Conservation (phyloP, 768 basidiomycete genomes). For the Mycena vulgaris region DNA sequence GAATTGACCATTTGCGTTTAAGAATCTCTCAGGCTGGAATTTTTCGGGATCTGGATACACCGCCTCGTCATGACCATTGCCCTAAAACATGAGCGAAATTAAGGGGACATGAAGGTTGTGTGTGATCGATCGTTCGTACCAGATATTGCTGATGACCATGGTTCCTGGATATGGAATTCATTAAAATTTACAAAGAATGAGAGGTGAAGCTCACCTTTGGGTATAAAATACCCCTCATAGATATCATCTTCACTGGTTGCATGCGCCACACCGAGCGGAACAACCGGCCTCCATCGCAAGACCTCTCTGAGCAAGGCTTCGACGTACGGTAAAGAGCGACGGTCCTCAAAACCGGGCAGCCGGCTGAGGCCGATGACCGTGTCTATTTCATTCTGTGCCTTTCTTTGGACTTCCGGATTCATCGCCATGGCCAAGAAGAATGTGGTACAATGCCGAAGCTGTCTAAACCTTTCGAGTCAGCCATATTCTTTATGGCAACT, state of each 20-base stretch:
- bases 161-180: background rate
- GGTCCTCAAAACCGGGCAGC: slow-evolving; percentile 47
- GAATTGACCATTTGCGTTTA: slow-evolving; percentile 33
- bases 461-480: slow-evolving; percentile 35
- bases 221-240: slow-evolving; percentile 51
- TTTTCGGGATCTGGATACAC: slow-evolving; percentile 45
- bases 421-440: slow-evolving; percentile 46
- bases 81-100: background rate
- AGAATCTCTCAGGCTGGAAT: slow-evolving; percentile 47
- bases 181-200: background rate
- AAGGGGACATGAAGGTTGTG: background rate
- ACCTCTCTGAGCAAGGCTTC: slow-evolving; percentile 30
- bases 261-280: slow-evolving; percentile 32
- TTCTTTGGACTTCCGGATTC: slow-evolving; percentile 44
- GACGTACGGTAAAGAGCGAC: slow-evolving; percentile 25
- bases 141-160: slow-evolving; percentile 12
- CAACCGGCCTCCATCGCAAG: slow-evolving; percentile 29
- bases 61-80: slow-evolving; percentile 45
- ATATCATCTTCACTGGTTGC: slow-evolving; percentile 45
- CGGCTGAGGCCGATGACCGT: slow-evolving; percentile 45
- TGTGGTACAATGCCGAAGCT: slow-evolving; percentile 33
- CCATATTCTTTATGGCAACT: too few relatives aligned
- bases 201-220: slow-evolving; percentile 48
- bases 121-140: background rate
- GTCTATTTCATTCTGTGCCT: slow-evolving; percentile 49